These are phyloP conservation scores for Lipomyces sp. DNA, from an alignment of 805 yeast species.

Conservation along the genomic window DNA sequence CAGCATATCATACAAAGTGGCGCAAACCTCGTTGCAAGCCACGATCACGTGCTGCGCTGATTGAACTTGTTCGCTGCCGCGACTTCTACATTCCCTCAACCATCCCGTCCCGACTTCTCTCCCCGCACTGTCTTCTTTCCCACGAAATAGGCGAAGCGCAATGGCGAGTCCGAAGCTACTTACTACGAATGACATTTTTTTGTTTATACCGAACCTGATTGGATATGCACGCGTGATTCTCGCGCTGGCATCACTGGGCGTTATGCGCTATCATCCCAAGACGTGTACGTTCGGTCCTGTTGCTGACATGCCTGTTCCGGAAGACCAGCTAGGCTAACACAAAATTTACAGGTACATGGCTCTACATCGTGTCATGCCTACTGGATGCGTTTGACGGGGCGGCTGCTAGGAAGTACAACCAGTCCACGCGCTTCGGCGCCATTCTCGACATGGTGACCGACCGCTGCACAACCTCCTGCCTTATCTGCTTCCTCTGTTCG, in stretches of 20 bases:
- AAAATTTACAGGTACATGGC: constrained; percentile 41
- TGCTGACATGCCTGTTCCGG: not conserved
- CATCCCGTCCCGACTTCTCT: not conserved
- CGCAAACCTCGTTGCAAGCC: no score
- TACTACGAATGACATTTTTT: constrained; percentile 57
- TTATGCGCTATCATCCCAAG: constrained; percentile 82
- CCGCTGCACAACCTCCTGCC: constrained; percentile 92
- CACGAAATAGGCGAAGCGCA: not conserved
- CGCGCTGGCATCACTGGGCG: constrained; percentile 71
- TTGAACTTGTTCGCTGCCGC: no score
- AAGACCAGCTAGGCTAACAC: not conserved
- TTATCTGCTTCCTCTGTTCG: constrained; percentile 79
- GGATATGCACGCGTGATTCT: constrained; percentile 84
- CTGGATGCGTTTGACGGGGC: constrained; percentile 95
- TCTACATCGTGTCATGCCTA: constrained; percentile 84
- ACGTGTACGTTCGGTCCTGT: constrained; percentile 44
- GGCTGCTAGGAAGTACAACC: constrained; percentile 86
- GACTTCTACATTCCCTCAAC: not conserved
- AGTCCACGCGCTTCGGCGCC: constrained; percentile 91
- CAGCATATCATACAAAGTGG: no score
- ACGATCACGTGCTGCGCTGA: not conserved
- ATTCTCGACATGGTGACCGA: constrained; percentile 99
- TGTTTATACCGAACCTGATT: constrained; percentile 85
- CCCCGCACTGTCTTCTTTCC: not conserved
- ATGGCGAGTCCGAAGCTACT: constrained; percentile 18